A percentile compares a stretch with the other conserved stretches of the same genome.
Conservation (phyloP, 2,329 filamentous ascomycete species). For the Magnaporthiopsis rhizophila region DNA sequence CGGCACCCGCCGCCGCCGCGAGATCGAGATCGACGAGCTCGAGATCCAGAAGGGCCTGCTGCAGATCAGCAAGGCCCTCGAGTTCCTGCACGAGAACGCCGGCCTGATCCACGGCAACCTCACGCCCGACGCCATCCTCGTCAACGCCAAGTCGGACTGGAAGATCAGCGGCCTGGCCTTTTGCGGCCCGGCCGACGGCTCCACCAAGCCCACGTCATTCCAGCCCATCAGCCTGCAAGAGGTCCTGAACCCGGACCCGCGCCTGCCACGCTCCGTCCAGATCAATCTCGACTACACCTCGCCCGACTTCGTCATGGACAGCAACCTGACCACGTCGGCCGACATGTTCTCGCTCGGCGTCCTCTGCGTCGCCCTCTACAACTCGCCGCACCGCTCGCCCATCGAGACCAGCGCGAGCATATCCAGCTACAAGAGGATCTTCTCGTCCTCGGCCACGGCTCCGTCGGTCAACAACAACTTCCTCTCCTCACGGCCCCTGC, state of each 20-base stretch:
- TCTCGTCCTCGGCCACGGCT: conserved; percentile 68
- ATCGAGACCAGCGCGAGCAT: conserved; percentile 73
- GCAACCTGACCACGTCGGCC: conserved; percentile 71
- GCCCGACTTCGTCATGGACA: conserved; percentile 90
- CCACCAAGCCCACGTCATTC: conserved; percentile 66
- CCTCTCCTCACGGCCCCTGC: conserved; percentile 69
- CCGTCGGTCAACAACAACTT: conserved; percentile 80
- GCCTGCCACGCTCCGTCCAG: conserved; percentile 75
- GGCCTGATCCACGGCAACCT: conserved; percentile 82
- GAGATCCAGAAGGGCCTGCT: conserved; percentile 95
- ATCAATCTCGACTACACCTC: conserved; percentile 89
- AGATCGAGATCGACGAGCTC: conserved; percentile 90
- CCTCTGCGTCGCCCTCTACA: conserved; percentile 83
- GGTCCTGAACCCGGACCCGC: conserved; percentile 74
- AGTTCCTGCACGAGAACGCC: conserved; percentile 18
- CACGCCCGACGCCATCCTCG: conserved; percentile 84
- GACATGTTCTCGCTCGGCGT: conserved; percentile 94
- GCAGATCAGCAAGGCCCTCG: conserved; percentile 49
- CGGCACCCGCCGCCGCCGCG: conserved; percentile 62
- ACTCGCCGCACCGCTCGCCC: conserved; percentile 85
- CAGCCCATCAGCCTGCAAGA: conserved; percentile 76
- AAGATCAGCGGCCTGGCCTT: conserved; percentile 95
- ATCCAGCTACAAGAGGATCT: conserved; percentile 77
- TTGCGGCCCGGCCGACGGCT: conserved; percentile 70
- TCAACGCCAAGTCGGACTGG: conserved; percentile 98